These are phyloP conservation scores for Aspergillus ostianus DNA, from an alignment of 495 filamentous ascomycete species.

Conservation along the genomic window DNA sequence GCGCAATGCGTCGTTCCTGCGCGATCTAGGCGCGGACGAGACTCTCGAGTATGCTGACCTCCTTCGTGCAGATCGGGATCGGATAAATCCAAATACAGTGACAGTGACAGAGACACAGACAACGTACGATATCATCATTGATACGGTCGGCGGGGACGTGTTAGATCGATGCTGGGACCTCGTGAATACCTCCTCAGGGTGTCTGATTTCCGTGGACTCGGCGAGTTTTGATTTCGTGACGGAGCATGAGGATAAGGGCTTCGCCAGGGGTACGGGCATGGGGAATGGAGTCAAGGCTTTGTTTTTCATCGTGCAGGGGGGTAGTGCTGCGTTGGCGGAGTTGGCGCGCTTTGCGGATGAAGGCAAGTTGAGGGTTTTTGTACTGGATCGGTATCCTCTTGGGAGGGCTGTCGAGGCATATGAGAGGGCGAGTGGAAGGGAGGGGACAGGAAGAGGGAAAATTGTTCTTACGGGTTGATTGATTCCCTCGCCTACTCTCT, in stretches of 20 bases:
- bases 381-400: conserved; percentile 25
- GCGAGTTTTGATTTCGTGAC: conserved; percentile 32
- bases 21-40: conserved; percentile 27
- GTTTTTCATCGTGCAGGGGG: conserved; percentile 35
- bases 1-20: conserved; percentile 32
- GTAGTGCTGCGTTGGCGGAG: conserved; percentile 13
- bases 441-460: conserved; percentile 24
- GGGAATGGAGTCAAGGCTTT: conserved; percentile 25
- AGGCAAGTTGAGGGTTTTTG: conserved; percentile 25
- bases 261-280: not conserved
- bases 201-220: conserved; percentile 35
- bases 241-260: conserved; percentile 33
- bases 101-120: no score
- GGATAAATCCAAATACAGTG: no score
- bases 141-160: conserved; percentile 33
- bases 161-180: conserved; percentile 25
- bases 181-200: conserved; percentile 20
- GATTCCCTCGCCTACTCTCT: no score
- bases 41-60: conserved; percentile 29
- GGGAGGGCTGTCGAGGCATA: conserved; percentile 28
- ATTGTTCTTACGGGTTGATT: conserved; percentile 19
- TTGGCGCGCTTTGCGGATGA: conserved; percentile 22
- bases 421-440: conserved; percentile 29
- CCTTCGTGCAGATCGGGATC: not conserved
- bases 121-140: conserved; percentile 33